These are phyloP conservation scores for Penicillium sp. DNA, from an alignment of 2,329 filamentous ascomycete genomes.

Conservation along the genomic window DNA sequence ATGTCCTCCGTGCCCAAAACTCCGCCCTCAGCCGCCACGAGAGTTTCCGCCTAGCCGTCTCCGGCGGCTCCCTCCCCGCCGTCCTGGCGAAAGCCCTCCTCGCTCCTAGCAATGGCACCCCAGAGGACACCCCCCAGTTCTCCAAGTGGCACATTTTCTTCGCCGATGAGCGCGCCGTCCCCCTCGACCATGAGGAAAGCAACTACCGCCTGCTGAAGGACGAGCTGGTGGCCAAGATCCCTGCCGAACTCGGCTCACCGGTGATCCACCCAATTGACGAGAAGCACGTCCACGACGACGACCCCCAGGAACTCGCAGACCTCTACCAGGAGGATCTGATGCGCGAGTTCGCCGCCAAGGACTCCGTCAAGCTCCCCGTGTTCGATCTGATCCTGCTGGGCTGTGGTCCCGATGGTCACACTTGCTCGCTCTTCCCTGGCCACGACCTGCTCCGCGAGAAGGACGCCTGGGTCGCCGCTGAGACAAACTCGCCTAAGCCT, in stretches of 20 bases:
- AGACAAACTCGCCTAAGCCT: conserved; percentile 93
- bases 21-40: conserved; percentile 77
- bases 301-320: conserved; percentile 90
- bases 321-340: conserved; percentile 90
- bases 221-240: conserved; percentile 87
- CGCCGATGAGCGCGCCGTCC: conserved; percentile 93
- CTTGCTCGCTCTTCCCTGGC: conserved; percentile 91
- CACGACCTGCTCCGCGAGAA: conserved; percentile 84
- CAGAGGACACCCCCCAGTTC: conserved; percentile 70
- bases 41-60: conserved; percentile 88
- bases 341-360: conserved; percentile 80
- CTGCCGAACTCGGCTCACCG: conserved; percentile 64
- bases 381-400: conserved; percentile 94
- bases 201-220: conserved; percentile 88
- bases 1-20: conserved; percentile 79
- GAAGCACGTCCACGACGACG: conserved; percentile 67
- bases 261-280: conserved; percentile 78
- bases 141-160: conserved; percentile 97
- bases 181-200: conserved; percentile 87
- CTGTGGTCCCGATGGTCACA: conserved; percentile 94
- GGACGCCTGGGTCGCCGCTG: conserved; percentile 87
- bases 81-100: conserved; percentile 84
- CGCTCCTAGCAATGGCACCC: conserved; percentile 49
- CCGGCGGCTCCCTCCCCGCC: conserved; percentile 88
- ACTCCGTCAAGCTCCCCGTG: conserved; percentile 90